Conservation (phyloP, 2,329 filamentous ascomycete genomes). For the Emydomyces testavorans region DNA sequence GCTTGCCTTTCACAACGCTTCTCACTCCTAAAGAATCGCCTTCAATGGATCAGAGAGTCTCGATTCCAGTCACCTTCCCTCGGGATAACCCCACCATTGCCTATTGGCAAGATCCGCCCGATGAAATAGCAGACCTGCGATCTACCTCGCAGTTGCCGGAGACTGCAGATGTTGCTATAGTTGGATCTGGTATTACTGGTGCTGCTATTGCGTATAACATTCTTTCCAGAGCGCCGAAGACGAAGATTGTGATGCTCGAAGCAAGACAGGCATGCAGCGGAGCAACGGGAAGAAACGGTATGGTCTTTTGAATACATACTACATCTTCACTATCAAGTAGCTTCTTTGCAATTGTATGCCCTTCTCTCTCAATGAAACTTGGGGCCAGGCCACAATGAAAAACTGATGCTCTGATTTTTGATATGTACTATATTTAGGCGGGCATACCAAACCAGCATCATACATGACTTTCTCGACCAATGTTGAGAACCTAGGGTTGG, state of each 20-base stretch:
- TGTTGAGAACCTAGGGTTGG: constrained; percentile 35
- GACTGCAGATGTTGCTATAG: constrained; percentile 26
- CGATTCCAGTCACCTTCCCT: constrained; percentile 19
- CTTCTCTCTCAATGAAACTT: too few relatives aligned
- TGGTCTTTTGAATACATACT: too few relatives aligned
- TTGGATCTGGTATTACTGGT: constrained; percentile 33
- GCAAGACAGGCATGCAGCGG: constrained; percentile 23
- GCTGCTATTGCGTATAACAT: constrained; percentile 26
- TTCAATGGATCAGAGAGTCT: constrained; percentile 14
- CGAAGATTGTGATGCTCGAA: constrained; percentile 32
- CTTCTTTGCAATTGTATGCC: background rate
- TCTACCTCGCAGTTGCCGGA: constrained; percentile 20
- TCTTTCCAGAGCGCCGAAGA: constrained; percentile 17
- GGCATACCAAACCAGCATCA: constrained; percentile 41
- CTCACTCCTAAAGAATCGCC: background rate
- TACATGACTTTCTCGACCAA: constrained; percentile 44
- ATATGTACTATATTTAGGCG: constrained; percentile 26
- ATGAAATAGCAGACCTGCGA: constrained; percentile 19
- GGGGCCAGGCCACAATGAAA: too few relatives aligned
- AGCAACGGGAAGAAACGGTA: constrained; percentile 18
- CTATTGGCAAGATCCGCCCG: constrained; percentile 29
- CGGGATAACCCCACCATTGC: constrained; percentile 20
- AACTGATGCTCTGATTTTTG: background rate
- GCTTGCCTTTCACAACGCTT: too few relatives aligned
- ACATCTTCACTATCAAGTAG: too few relatives aligned